Base-by-base conservation (phyloP, 179 eudicot genomes). In the Amaranthus tricolor region DNA sequence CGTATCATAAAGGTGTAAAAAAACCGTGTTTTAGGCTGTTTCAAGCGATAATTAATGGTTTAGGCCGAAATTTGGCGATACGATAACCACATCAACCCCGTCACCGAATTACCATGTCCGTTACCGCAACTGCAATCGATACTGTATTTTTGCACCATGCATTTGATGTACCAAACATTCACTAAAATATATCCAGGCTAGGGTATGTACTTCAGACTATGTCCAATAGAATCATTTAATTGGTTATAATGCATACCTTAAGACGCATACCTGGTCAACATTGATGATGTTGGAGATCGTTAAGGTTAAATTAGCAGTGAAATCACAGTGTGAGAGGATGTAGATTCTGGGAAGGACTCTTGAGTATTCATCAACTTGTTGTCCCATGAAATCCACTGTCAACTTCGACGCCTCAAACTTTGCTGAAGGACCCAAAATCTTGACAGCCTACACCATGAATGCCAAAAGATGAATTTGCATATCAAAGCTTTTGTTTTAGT, bases 281-380 rank as follows among this genome's bases (percentile, higher is more conserved):
- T 74, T 79, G 87, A 94, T 84, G 74, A 82, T 75, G 74, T 85
- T 90, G 69, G 98, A 91, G 76, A 94, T 84, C 72, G 97, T 88
- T 77, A 94, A 77, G 57, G 96, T 91, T 44, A 94, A 77, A 75
- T 94, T 84, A 75, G 97, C 98, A 16, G 98, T 94, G 76, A 94
- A 88, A 80, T 94, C 98, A 59, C 97, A 94, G 69, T 94, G 98
- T 43, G 97, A 91, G 56, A 94, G 91, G 17, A 90, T 89, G 83
- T 94, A 94, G 52, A 84, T 83, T 78, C 98, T 83, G 47, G 98
- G 98, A 70, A 83, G 75, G 31, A 89, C 84, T 72, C 85, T 70
- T 53, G 89, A 65, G 72, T 81, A 82, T 19, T 78, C 74, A 40
- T 87, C 76, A 56, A 66, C 78, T 70, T 93, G 84, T 68, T 88